A percentile compares a stretch with the other conserved stretches of the same genome.
Conservation (phyloP, 2,329 filamentous ascomycete genomes). For the Colletotrichum chrysophilum region DNA sequence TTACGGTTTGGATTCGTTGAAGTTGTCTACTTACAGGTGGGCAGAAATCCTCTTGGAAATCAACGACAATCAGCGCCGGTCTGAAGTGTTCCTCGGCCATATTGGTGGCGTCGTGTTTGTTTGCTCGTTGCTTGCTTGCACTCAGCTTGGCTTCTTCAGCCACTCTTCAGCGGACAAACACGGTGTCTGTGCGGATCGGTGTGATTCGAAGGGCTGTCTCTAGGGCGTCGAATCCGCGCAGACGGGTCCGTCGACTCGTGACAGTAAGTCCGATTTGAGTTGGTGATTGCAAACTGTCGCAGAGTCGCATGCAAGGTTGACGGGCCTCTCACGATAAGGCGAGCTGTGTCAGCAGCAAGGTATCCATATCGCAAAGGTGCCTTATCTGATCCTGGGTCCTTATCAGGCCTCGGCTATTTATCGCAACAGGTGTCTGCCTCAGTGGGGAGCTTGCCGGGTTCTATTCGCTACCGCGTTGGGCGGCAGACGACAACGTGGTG, state of each 20-base stretch:
- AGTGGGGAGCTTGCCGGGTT: neutral
- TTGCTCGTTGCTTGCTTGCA: neutral
- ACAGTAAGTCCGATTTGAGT: neutral
- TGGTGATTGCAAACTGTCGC: neutral
- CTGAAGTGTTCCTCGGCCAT: constrained; percentile 39
- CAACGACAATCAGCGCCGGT: constrained; percentile 73
- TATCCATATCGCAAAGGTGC: neutral
- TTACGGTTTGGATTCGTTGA: neutral
- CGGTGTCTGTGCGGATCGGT: neutral
- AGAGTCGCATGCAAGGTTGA: neutral
- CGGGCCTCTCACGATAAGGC: neutral
- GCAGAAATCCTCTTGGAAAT: constrained; percentile 95
- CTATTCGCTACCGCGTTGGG: neutral
- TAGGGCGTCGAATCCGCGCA: neutral
- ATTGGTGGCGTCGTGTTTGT: neutral
- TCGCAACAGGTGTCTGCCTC: neutral
- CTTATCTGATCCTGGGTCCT: neutral
- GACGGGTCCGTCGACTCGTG: neutral
- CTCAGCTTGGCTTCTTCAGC: neutral
- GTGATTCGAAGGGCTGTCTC: neutral
- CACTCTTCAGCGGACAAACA: neutral
- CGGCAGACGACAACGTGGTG: neutral
- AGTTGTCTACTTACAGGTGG: constrained; percentile 69
- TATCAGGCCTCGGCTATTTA: neutral
- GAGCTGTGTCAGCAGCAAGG: neutral